Conservation (phyloP, 1,284 basidiomycete genomes). For the Cutaneotrichosporon dermatis region DNA sequence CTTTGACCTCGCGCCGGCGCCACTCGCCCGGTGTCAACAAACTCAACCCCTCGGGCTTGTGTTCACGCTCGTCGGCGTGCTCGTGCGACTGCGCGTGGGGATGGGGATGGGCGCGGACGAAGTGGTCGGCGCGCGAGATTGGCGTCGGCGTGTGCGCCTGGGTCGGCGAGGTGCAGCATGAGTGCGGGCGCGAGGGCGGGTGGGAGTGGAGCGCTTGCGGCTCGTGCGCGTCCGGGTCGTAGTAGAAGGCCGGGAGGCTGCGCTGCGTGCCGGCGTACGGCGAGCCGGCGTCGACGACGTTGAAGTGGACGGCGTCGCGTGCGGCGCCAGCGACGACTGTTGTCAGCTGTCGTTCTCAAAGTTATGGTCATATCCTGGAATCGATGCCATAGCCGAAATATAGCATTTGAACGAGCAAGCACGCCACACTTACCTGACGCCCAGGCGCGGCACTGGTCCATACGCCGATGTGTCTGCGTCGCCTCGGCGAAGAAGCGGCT, state of each 20-base stretch:
- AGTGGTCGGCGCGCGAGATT: too few species aligned
- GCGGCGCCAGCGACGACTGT: conserved; percentile 12
- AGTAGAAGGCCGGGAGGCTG: conserved; percentile 3
- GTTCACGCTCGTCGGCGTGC: neutral
- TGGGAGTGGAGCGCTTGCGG: neutral
- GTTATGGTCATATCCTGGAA: too few species aligned
- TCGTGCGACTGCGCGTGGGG: neutral
- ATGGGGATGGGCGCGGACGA: too few species aligned
- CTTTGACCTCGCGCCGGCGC: neutral
- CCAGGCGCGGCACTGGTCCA: conserved; percentile 15
- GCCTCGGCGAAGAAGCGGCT: conserved; percentile 2
- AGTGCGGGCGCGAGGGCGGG: too few species aligned
- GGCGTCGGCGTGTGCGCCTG: neutral
- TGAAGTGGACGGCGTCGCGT: conserved; percentile 6
- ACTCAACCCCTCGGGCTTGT: neutral
- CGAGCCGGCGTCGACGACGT: neutral
- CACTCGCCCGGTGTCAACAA: neutral
- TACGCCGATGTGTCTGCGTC: neutral
- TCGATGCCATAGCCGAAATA: neutral
- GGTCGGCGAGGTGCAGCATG: neutral
- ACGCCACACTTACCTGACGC: conserved; percentile 8
- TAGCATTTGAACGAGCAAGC: neutral
- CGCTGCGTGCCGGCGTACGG: neutral
- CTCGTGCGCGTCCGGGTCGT: conserved; percentile 3
- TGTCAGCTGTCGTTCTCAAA: too few species aligned